These are phyloP conservation scores for Nannochloropsis oceanica DNA, from an alignment of 108 stramenopile species.

Conservation along the genomic window DNA sequence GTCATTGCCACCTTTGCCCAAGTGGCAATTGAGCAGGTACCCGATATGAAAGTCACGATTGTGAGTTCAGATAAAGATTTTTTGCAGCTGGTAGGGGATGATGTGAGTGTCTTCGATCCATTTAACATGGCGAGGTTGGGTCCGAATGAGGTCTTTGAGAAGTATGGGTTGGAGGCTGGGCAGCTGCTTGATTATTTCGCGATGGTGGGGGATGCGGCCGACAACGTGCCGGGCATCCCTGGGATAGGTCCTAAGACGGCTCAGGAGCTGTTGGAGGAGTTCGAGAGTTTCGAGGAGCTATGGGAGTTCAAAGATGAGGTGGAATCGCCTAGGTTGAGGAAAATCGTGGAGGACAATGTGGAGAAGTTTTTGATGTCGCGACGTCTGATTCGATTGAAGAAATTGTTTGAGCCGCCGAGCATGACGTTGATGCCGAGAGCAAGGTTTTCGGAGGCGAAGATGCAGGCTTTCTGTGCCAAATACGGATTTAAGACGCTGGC, in stretches of 20 bases:
- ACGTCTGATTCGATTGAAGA: not conserved
- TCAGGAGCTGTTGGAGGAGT: constrained; percentile 48
- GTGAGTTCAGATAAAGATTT: constrained; percentile 72
- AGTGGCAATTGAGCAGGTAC: constrained; percentile 47
- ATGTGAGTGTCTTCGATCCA: constrained; percentile 55
- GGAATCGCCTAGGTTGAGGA: not conserved
- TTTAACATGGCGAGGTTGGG: constrained; percentile 46
- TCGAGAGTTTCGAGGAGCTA: not conserved
- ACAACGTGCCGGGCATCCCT: constrained; percentile 62
- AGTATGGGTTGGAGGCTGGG: constrained; percentile 54
- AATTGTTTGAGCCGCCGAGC: not conserved
- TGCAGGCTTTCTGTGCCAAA: not conserved
- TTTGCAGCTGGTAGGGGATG: constrained; percentile 60
- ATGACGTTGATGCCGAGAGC: not conserved
- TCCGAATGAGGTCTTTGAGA: constrained; percentile 50
- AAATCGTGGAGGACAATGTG: not conserved
- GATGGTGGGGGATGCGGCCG: constrained; percentile 62
- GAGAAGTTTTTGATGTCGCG: not conserved
- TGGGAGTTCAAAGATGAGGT: not conserved
- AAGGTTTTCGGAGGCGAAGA: not conserved
- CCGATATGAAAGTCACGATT: constrained; percentile 47
- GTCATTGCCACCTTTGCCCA: constrained; percentile 63
- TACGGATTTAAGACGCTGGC: not conserved
- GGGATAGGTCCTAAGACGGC: constrained; percentile 78
- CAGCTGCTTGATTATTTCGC: constrained; percentile 63